Evolutionary conservation across 306 rosid species (phyloP).

Genomic region (Alnus glutinosa): DNA sequence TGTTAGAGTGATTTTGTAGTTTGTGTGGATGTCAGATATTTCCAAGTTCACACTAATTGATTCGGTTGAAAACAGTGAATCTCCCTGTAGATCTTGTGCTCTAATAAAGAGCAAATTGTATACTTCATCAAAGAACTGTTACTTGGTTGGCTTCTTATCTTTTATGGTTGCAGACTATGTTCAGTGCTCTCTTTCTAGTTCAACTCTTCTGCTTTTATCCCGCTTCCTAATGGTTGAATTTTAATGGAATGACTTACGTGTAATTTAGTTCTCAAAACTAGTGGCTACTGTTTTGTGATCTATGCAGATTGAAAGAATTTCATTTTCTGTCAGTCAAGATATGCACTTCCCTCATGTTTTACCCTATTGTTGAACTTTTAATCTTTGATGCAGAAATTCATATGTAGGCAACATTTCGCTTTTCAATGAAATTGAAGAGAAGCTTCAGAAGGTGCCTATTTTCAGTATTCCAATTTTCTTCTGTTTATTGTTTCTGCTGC

Average conservation of each 20-base stretch:
- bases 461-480: conserved; percentile 26
- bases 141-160: neutral
- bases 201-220: neutral
- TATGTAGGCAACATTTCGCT: conserved; percentile 87
- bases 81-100: neutral
- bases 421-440: conserved; percentile 82
- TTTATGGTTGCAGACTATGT: neutral
- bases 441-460: conserved; percentile 71
- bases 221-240: conserved; percentile 11
- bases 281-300: conserved; percentile 3
- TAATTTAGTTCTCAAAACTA: neutral
- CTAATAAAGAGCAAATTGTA: neutral
- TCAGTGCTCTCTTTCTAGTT: neutral
- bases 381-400: conserved; percentile 74
- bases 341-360: conserved; percentile 16
- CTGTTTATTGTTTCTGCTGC: conserved; percentile 19
- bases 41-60: neutral
- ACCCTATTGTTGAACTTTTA: conserved; percentile 22
- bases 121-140: neutral
- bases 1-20: conserved; percentile 22
- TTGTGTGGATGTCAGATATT: neutral
- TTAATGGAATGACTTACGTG: neutral
- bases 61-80: conserved; percentile 1
- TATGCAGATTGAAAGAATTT: neutral
- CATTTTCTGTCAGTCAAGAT: neutral